A percentile compares a stretch with the other conserved stretches of the same genome.
Evolutionary conservation across 345 rosid species (phyloP).

Genomic region (Eucalyptus melliodora): DNA sequence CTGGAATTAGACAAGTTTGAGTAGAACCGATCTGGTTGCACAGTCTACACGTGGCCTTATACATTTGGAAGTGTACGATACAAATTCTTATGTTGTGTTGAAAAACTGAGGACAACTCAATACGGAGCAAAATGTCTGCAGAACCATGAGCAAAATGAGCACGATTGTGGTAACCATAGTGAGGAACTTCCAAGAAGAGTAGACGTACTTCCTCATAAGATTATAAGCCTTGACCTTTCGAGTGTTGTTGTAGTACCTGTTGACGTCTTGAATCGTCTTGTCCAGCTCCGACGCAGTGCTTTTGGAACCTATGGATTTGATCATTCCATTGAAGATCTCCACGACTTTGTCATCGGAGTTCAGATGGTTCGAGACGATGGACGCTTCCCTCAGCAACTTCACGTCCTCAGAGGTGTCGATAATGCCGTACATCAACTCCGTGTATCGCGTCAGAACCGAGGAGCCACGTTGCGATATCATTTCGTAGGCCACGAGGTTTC

Average conservation of each 20-base stretch:
- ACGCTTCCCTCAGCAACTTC: not conserved
- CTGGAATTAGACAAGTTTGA: too few species aligned
- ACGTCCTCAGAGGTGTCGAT: not conserved
- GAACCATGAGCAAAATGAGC: not conserved
- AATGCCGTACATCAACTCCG: not conserved
- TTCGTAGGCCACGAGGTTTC: not conserved
- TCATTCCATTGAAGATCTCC: not conserved
- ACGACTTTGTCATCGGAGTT: not conserved
- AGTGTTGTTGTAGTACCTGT: not conserved
- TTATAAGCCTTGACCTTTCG: not conserved
- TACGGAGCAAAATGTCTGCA: not conserved
- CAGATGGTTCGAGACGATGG: not conserved
- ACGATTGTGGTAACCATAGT: not conserved
- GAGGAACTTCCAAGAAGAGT: not conserved
- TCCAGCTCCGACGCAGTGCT: not conserved
- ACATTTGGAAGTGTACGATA: not conserved
- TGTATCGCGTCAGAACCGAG: not conserved
- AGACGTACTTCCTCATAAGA: not conserved
- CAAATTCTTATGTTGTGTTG: not conserved
- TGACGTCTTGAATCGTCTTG: not conserved
- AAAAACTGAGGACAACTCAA: not conserved
- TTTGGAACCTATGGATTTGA: not conserved
- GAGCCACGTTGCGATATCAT: not conserved
- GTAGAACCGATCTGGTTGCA: not conserved
- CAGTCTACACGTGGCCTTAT: not conserved